Evolutionary conservation across 257 asterid genomes (phyloP), one percentile per base, ranked within the genome.

Genomic region (Petrea volubilis): DNA sequence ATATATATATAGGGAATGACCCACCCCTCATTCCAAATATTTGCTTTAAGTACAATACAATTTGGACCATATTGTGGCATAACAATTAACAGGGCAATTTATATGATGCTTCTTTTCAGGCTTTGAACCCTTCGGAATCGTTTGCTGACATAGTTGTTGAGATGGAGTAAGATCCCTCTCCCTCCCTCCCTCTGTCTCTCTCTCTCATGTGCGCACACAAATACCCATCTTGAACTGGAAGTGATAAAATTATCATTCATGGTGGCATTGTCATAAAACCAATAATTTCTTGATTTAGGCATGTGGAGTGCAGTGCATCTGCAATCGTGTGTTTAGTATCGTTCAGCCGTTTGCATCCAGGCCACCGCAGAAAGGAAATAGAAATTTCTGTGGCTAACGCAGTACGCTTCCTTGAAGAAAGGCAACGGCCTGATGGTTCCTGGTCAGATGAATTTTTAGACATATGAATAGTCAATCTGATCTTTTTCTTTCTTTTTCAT

Each of bases 61-160:
- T 14, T 50, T 28, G 23, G 38, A n/a, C n/a, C n/a, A n/a, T n/a
- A n/a, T n/a, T 34, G 13, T 20, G 9, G 7, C 24, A 13, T 4
- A 5, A 49, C 2, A 13, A 5, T 33, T 46, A n/a, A 46, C 47
- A 27, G 18, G 17, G 7, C 18, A 23, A 15, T 21, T 15, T 43
- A 7, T 6, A 5, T 58, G 44, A n/a, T 28, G 2, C 7, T 33
- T 3, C 3, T 33, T 33, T 58, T 53, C 71, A 86, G 87, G 83
- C 77, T 55, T 73, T 91, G 82, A 91, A 91, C 72, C 96, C 97
- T 25, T 83, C 97, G 0, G 96, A 91, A 77, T 76, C 87, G 18
- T 88, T 91, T 61, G 96, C 92, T 0, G 95, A 89, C 68, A 85
- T 87, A 27, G 91, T 91, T 6, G 90, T 91, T 4, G 97, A 91